Evolutionary conservation across 345 rosid species (phyloP).

Genomic region (Theobroma cacao): DNA sequence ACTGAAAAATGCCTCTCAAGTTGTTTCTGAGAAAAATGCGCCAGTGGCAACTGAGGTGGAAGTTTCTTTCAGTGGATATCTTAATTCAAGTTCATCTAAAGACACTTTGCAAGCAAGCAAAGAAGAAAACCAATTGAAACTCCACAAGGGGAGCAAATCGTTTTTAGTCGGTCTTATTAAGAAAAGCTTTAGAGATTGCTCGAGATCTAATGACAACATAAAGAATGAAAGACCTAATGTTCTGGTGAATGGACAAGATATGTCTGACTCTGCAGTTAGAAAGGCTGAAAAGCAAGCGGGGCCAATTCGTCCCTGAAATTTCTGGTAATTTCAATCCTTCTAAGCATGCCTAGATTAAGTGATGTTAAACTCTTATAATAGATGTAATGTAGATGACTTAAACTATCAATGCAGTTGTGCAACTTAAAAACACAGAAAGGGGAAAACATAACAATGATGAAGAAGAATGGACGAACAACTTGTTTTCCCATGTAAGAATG

Average conservation of each 20-base stretch:
- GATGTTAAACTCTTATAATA: not conserved
- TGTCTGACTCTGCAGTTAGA: slow-evolving; percentile 52
- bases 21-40: slow-evolving; percentile 60
- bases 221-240: slow-evolving; percentile 50
- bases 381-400: not conserved
- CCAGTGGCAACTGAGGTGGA: slow-evolving; percentile 60
- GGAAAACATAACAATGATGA: not conserved
- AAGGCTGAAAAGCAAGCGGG: slow-evolving; percentile 84
- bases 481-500: not conserved
- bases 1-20: slow-evolving; percentile 41
- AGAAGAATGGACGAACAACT: not conserved
- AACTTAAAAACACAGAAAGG: not conserved
- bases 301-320: slow-evolving; percentile 75
- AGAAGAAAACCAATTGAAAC: slow-evolving; percentile 45
- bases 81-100: slow-evolving; percentile 54
- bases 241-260: slow-evolving; percentile 52
- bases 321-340: slow-evolving; percentile 44
- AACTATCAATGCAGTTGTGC: not conserved
- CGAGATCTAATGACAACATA: slow-evolving; percentile 50
- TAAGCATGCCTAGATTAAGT: slow-evolving; percentile 6
- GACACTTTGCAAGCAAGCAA: slow-evolving; percentile 53
- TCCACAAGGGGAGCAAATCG: slow-evolving; percentile 46
- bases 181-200: slow-evolving; percentile 72
- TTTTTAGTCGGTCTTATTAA: slow-evolving; percentile 56
- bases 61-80: slow-evolving; percentile 55